phyloP scores from a whole-genome alignment of 805 yeast genomes.

The Phaffomyces thermotolerans region DNA sequence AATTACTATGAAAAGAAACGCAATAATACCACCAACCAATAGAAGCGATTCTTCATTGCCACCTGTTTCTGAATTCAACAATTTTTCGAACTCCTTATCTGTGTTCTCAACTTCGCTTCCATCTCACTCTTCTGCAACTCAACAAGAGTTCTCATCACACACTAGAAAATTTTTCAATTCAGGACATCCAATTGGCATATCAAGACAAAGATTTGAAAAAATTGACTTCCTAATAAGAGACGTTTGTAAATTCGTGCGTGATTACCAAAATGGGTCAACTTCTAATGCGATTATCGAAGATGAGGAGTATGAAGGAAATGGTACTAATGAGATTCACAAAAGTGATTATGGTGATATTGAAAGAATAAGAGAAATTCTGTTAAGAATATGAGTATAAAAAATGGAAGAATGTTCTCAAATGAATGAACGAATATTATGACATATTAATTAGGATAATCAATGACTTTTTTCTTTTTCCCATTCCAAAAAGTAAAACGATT shows the following conservation, averaged over 20 bases:
- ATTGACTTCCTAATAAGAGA: conserved; percentile 3
- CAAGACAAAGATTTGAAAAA: background rate
- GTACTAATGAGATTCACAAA: background rate
- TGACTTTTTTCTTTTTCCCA: too few relatives aligned
- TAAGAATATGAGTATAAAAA: too few relatives aligned
- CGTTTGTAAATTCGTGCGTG: conserved; percentile 4
- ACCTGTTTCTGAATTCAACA: background rate
- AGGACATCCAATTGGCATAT: conserved; percentile 4
- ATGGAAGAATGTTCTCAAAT: too few relatives aligned
- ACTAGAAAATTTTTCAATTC: conserved; percentile 1
- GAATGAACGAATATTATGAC: too few relatives aligned
- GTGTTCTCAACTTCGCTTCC: background rate
- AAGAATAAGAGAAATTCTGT: background rate
- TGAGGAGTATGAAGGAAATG: background rate
- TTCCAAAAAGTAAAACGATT: too few relatives aligned
- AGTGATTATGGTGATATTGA: background rate
- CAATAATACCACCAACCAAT: background rate
- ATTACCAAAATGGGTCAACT: background rate
- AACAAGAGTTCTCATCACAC: conserved; percentile 3
- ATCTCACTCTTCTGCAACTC: background rate
- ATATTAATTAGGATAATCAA: too few relatives aligned
- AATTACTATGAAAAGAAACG: conserved; percentile 19
- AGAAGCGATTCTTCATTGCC: background rate
- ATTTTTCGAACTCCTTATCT: background rate
- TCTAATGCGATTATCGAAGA: background rate